Conservation (phyloP, 805 yeast genomes). For the Metschnikowia santaceciliae region DNA sequence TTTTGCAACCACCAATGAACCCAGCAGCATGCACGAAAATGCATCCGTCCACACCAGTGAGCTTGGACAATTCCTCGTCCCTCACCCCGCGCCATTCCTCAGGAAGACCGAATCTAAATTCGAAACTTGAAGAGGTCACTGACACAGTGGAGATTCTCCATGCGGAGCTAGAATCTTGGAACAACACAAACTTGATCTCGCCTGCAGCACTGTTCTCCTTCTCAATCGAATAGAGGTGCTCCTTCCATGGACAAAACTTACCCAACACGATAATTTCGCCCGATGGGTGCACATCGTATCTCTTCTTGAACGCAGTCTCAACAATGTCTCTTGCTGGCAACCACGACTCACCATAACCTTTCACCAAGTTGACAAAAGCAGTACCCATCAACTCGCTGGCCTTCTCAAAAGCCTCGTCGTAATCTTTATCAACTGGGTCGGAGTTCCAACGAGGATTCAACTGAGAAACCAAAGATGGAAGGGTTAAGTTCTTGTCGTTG, state of each 20-base stretch:
- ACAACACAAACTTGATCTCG: conserved; percentile 69
- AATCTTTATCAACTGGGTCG: conserved; percentile 59
- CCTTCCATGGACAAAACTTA: conserved; percentile 93
- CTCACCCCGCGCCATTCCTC: conserved; percentile 94
- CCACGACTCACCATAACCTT: conserved; percentile 80
- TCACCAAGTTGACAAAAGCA: conserved; percentile 64
- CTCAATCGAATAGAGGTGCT: conserved; percentile 77
- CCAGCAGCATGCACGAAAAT: conserved; percentile 95
- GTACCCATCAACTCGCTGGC: conserved; percentile 83
- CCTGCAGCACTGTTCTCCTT: conserved; percentile 52
- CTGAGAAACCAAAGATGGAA: conserved; percentile 73
- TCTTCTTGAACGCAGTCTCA: conserved; percentile 57
- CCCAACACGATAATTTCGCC: conserved; percentile 74
- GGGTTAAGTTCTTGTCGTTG: conserved; percentile 65
- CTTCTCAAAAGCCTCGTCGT: conserved; percentile 59
- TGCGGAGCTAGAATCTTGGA: conserved; percentile 62
- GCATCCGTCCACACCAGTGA: conserved; percentile 81
- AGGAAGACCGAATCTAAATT: conserved; percentile 82
- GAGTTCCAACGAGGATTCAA: conserved; percentile 86
- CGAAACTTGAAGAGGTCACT: conserved; percentile 71
- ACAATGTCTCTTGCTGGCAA: conserved; percentile 84
- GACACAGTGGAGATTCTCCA: conserved; percentile 95
- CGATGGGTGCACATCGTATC: conserved; percentile 57
- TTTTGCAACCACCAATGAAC: conserved; percentile 90
- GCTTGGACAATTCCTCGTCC: conserved; percentile 72